Evolutionary conservation across 208 protist genomes (phyloP), one percentile per base, ranked within the genome.

Genomic region (Willaertia magna): DNA sequence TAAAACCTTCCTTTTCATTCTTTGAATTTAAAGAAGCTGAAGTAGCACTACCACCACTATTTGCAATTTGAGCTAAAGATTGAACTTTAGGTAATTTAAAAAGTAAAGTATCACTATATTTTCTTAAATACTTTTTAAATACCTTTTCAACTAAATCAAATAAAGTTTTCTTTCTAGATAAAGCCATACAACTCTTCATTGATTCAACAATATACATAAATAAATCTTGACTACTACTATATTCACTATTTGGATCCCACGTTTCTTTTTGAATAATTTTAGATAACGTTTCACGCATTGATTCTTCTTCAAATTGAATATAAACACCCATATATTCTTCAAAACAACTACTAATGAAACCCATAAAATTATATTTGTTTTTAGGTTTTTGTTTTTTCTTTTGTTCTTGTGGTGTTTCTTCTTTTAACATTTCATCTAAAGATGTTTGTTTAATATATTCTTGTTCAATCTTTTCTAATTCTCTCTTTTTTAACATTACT

Each of bases 301-400:
- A 74, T 74, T 86, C 79, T 52, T 90, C 89, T 46, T 91, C 89
- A 48, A 89, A 61, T 44, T 84, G 22, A 74, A 94, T 87, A 87
- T 93, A 95, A 1, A 90, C 74, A 76, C 88, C 90, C 59, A 96
- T 91, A 86, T 93, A 94, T 46, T 90, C 87, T 55, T 91, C 94
- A 91, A 90, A 96, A 55, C 46, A 96, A 82, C 20, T 92, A 86
- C 89, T 97, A 88, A 87, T 94, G 85, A 79, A 96, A 87, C 43
- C 95, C 89, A 87, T 95, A 89, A 78, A 90, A 83, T 94, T 96
- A 93, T 86, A 96, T 83, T 87, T 92, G 89, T 84, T 93, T 91
- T 51, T 96, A 92, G 86, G 75, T 30, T 40, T 48, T 30, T 47
- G 39, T 4, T 51, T 1, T 44, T 22, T 30, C 48, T 83, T 84